A percentile compares a stretch with the other conserved stretches of the same genome.
These are phyloP conservation scores for Metschnikowia orientalis DNA, from an alignment of 805 yeast species.

Conservation along the genomic window DNA sequence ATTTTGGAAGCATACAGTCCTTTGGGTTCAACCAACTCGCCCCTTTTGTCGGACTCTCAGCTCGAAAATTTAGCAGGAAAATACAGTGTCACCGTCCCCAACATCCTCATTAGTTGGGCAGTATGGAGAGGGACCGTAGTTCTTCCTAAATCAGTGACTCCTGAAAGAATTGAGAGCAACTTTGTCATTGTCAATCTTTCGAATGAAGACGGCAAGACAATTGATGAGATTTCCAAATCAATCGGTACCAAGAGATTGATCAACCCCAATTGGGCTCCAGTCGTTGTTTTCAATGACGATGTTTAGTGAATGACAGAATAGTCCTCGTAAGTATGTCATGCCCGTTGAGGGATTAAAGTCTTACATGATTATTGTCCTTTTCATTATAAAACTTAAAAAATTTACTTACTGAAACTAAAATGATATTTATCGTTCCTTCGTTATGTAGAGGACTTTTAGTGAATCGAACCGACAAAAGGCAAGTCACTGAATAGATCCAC, in stretches of 20 bases:
- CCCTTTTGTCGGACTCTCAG: conserved; percentile 43
- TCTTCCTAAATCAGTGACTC: conserved; percentile 33
- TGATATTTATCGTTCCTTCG: no score
- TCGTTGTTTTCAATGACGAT: conserved; percentile 25
- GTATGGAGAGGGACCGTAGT: conserved; percentile 52
- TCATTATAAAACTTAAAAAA: no score
- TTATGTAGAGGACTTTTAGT: no score
- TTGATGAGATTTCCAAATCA: conserved; percentile 24
- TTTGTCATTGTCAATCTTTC: conserved; percentile 29
- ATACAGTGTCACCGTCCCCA: conserved; percentile 43
- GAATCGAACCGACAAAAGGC: conserved; percentile 14
- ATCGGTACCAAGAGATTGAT: conserved; percentile 32
- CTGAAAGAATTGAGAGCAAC: conserved; percentile 31
- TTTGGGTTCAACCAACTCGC: conserved; percentile 57
- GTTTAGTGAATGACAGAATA: no score
- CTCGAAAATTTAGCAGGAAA: conserved; percentile 43
- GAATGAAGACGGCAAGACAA: conserved; percentile 32
- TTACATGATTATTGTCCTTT: no score
- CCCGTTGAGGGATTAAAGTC: no score
- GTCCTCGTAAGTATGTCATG: no score
- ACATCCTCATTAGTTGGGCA: conserved; percentile 56
- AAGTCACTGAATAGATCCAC: conserved; percentile 28
- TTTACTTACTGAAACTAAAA: no score
- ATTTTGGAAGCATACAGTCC: conserved; percentile 75
- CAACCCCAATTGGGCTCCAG: conserved; percentile 33